Evolutionary conservation across 371 early-diverging fungal genomes (phyloP).

Genomic region (Dinochytrium kinnereticum): DNA sequence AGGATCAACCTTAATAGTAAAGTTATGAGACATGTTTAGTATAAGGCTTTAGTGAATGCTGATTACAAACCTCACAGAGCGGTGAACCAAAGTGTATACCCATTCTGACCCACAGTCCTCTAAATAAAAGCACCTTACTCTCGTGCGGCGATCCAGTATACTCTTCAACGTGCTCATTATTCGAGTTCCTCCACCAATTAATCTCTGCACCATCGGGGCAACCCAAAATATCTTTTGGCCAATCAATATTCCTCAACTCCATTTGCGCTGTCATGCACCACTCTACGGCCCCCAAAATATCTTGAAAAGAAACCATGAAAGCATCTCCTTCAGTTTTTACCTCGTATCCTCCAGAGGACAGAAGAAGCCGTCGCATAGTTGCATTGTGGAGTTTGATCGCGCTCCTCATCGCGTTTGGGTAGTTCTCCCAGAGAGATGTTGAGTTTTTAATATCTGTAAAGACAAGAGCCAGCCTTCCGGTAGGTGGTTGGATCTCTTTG

Average conservation of each 20-base stretch:
- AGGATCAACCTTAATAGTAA: conserved; percentile 11
- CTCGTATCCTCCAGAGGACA: conserved; percentile 91
- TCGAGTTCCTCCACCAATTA: conserved; percentile 40
- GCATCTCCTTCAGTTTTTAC: conserved; percentile 98
- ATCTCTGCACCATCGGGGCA: conserved; percentile 81
- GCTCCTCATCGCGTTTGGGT: conserved; percentile 84
- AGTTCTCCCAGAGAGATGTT: conserved; percentile 91
- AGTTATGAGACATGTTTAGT: no score
- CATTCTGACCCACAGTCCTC: conserved; percentile 93
- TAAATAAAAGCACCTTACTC: conserved; percentile 66
- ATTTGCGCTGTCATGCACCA: conserved; percentile 92
- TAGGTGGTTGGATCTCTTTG: conserved; percentile 83
- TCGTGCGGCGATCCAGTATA: conserved; percentile 31
- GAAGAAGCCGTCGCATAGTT: conserved; percentile 82
- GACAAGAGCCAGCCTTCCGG: conserved; percentile 84
- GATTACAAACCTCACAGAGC: conserved; percentile 73
- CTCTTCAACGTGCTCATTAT: conserved; percentile 40
- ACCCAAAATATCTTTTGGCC: conserved; percentile 90
- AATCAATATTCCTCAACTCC: conserved; percentile 82
- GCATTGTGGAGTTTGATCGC: conserved; percentile 89
- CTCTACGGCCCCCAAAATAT: conserved; percentile 81
- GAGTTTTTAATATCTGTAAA: conserved; percentile 97
- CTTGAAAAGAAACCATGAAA: conserved; percentile 93
- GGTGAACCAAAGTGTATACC: conserved; percentile 94
- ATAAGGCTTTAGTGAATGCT: neutral